phyloP scores from a whole-genome alignment of 2,329 filamentous ascomycete species.

The Elsinoe batatas region DNA sequence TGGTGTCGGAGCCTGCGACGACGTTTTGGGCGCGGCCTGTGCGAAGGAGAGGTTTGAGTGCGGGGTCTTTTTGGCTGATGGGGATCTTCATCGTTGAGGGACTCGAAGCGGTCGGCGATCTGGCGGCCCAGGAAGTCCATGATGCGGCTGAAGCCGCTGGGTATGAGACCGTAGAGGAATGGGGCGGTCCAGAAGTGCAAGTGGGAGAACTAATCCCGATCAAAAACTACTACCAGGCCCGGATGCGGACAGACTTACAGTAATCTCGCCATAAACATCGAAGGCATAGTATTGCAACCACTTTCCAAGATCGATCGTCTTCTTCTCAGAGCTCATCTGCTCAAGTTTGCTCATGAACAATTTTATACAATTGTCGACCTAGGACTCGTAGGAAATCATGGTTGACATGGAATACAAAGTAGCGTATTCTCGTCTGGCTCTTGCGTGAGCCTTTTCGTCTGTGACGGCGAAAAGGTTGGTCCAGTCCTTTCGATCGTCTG shows the following conservation, averaged over 20 bases:
- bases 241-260: constrained; percentile 20
- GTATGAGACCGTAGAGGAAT: constrained; percentile 20
- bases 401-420: not conserved
- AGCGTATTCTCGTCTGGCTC: not conserved
- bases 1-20: constrained; percentile 42
- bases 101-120: constrained; percentile 39
- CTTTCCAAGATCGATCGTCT: not conserved
- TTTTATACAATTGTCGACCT: not conserved
- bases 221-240: not conserved
- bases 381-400: not conserved
- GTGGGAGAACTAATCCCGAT: constrained; percentile 19
- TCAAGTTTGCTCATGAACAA: not conserved
- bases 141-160: constrained; percentile 17
- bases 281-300: constrained; percentile 28
- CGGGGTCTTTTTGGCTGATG: constrained; percentile 30
- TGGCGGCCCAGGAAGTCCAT: constrained; percentile 43
- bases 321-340: constrained; percentile 4
- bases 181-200: constrained; percentile 22
- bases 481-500: not conserved
- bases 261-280: constrained; percentile 34
- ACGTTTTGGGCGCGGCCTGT: constrained; percentile 17
- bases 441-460: not conserved
- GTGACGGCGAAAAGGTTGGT: not conserved
- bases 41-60: not conserved
- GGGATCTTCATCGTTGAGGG: constrained; percentile 42